Evolutionary conservation across 2,329 filamentous ascomycete genomes (phyloP), one percentile per base, ranked within the genome.

Genomic region (Fusarium algeriense): DNA sequence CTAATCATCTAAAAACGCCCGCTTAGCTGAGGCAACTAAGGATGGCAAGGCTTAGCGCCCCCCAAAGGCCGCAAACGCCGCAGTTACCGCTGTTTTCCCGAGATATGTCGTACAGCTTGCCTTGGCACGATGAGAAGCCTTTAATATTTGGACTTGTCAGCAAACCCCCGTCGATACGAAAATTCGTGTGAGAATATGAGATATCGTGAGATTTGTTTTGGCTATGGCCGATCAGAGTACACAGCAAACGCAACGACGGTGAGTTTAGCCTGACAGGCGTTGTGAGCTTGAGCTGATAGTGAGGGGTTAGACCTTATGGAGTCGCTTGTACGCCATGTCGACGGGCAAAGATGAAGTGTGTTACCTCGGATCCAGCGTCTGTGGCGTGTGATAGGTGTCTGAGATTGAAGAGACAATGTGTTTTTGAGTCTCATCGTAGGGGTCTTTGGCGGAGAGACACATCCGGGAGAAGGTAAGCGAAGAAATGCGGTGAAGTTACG

Each of bases 311-410:
- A 26, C 60, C 38, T 2, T 12, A 55, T 19, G 59, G 46, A 30
- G 41, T 64, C 9, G 59, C 61, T 20, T 64, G 61, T 8, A 64
- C 40, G 19, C 23, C 61, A 6, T 64, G 61, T 20, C 40, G 61
- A 0, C 59, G 61, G 6, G 26, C 28, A 1, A 64, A 64, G n/a
- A 64, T 64, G 61, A 64, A 64, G 26, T 64, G 61, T 41, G 40
- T 64, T 2, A 55, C 20, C n/a, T 64, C 61, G 2, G 41, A 63
- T 26, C 20, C 46, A 7, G 41, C 5, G 26, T 35, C 46, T 2
- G 2, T 10, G 9, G 30, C 28, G 3, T 64, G 61, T 7, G 61
- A 64, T 56, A 35, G 61, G 4, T 64, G 61, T 4, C 28, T 41
- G 17, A 64, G 41, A 20, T 5, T 40, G 9, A 7, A 34, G 6